phyloP scores from a whole-genome alignment of 441 rosid species.

The Syzygium syzygioides region DNA sequence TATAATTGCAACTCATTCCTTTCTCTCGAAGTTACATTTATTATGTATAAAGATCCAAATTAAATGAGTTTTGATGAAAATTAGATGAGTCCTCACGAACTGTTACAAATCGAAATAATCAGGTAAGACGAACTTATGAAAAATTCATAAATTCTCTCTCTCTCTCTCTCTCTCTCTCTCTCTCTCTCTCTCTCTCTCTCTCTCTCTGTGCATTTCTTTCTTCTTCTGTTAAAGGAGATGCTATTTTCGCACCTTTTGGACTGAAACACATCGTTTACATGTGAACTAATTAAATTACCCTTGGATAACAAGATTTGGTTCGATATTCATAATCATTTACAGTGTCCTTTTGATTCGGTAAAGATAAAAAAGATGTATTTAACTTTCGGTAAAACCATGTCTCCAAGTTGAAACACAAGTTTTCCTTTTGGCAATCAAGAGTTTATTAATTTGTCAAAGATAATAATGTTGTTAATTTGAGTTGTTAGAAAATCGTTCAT shows the following conservation, averaged over 20 bases:
- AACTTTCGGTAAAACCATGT: not conserved
- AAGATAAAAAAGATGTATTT: not conserved
- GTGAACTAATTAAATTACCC: not conserved
- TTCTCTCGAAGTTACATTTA: not conserved
- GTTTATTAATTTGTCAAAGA: not conserved
- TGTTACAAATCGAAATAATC: not conserved
- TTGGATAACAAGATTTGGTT: not conserved
- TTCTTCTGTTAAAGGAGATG: not conserved
- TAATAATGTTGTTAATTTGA: not conserved
- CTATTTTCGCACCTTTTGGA: not conserved
- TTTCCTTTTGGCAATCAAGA: not conserved
- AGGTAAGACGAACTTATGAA: not conserved
- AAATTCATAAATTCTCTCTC: not conserved
- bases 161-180: not conserved
- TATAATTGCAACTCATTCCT: not conserved
- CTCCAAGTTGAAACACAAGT: not conserved
- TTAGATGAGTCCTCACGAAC: not conserved
- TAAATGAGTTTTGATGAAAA: not conserved
- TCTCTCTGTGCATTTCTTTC: not conserved
- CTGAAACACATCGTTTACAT: not conserved
- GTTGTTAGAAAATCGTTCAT: not conserved
- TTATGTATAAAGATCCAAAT: not conserved
- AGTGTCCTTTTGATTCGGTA: not conserved
- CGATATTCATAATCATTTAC: not conserved
- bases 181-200: not conserved